Evolutionary conservation across 83 land plant genomes (phyloP).

Genomic region (Thuja plicata): DNA sequence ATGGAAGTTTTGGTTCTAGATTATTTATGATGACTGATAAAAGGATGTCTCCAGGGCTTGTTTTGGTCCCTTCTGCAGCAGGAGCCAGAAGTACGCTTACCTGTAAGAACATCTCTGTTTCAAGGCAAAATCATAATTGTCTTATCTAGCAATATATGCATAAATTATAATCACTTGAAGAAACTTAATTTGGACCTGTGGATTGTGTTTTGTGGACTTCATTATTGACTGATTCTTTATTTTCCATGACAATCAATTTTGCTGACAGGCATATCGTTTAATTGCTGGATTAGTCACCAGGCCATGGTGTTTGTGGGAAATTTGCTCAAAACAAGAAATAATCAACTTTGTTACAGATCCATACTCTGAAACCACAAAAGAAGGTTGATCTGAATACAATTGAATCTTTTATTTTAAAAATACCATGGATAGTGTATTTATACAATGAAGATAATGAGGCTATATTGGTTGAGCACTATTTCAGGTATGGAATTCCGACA

Average conservation of each 20-base stretch:
- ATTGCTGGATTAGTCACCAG: slow-evolving; percentile 51
- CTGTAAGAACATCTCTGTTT: slow-evolving; percentile 38
- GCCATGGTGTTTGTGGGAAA: slow-evolving; percentile 53
- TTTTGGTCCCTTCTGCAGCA: slow-evolving; percentile 56
- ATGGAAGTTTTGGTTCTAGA: neutral
- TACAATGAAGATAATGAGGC: neutral
- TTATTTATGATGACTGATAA: neutral
- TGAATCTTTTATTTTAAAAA: neutral
- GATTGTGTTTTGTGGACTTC: slow-evolving; percentile 9
- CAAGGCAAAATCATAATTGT: neutral
- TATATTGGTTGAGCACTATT: slow-evolving; percentile 10
- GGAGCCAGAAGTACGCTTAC: slow-evolving; percentile 57
- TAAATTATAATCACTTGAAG: neutral
- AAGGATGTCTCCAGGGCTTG: slow-evolving; percentile 42
- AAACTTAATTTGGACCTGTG: neutral
- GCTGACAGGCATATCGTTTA: slow-evolving; percentile 33
- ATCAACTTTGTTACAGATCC: slow-evolving; percentile 48
- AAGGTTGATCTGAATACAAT: slow-evolving; percentile 25
- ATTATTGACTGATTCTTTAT: neutral
- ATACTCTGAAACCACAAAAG: slow-evolving; percentile 42
- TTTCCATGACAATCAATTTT: slow-evolving; percentile 17
- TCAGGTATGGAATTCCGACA: slow-evolving; percentile 69
- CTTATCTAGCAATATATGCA: neutral
- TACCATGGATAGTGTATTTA: neutral
- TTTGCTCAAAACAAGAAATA: slow-evolving; percentile 59